A percentile compares a stretch with the other conserved stretches of the same genome.
Evolutionary conservation across 208 protist species (phyloP).

Genomic region (Leishmania tarentolae): DNA sequence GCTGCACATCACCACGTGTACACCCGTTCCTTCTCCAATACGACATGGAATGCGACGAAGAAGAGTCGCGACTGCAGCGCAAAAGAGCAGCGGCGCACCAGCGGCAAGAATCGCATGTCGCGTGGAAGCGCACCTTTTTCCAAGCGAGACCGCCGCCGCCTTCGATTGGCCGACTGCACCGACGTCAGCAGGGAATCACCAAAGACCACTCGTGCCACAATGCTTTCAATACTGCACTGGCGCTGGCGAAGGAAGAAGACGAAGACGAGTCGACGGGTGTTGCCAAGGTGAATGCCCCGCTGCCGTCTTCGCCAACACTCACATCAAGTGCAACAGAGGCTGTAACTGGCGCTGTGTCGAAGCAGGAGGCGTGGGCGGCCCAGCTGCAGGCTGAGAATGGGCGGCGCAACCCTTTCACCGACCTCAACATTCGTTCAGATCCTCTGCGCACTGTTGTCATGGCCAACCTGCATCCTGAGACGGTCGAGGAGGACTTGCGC

Average conservation of each 20-base stretch:
- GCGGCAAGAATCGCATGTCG: conserved; percentile 46
- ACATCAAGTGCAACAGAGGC: neutral
- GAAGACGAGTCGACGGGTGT: neutral
- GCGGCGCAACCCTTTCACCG: conserved; percentile 51
- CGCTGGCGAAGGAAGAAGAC: neutral
- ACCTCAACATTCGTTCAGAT: conserved; percentile 72
- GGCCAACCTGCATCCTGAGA: conserved; percentile 61
- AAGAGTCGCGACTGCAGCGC: conserved; percentile 19
- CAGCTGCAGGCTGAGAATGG: conserved; percentile 27
- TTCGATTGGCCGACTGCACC: conserved; percentile 54
- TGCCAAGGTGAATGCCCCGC: neutral
- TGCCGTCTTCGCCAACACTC: neutral
- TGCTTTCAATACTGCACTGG: conserved; percentile 19
- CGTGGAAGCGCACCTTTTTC: conserved; percentile 86
- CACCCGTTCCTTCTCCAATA: neutral
- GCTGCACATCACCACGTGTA: neutral
- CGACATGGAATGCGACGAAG: neutral
- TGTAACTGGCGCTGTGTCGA: neutral
- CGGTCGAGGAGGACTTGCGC: conserved; percentile 79
- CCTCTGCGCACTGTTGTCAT: conserved; percentile 70
- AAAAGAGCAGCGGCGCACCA: conserved; percentile 38
- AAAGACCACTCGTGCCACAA: conserved; percentile 20
- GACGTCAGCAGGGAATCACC: conserved; percentile 37
- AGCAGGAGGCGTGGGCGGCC: conserved; percentile 28
- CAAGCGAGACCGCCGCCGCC: conserved; percentile 59